Conservation (phyloP, 2,329 filamentous ascomycete genomes). For the Sarocladium strictum region DNA sequence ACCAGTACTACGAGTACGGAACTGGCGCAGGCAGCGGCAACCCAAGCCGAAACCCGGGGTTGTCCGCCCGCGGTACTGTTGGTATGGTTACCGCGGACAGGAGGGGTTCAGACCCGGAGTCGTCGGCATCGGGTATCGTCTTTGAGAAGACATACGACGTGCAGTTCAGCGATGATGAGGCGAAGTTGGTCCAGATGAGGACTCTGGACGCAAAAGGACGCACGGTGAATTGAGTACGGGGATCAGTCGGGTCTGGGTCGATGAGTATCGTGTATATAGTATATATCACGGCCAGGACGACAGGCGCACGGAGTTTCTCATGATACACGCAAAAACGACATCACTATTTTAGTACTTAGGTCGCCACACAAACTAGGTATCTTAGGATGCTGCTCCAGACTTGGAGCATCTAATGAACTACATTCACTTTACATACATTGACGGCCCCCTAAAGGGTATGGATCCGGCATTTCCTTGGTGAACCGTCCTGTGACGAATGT, state of each 20-base stretch:
- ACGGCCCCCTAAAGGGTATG: too few relatives aligned
- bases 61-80: background rate
- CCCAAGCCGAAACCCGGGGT: background rate
- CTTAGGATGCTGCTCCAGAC: too few relatives aligned
- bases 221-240: background rate
- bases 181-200: slow-evolving; percentile 23
- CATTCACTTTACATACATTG: too few relatives aligned
- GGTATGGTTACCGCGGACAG: slow-evolving; percentile 2
- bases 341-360: too few relatives aligned
- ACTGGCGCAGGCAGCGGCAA: background rate
- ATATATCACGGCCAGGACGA: background rate
- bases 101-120: slow-evolving; percentile 2
- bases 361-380: too few relatives aligned
- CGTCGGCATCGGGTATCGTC: slow-evolving; percentile 18
- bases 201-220: slow-evolving; percentile 14
- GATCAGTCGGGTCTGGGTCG: too few relatives aligned
- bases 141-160: slow-evolving; percentile 29
- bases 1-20: slow-evolving; percentile 9
- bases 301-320: background rate
- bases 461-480: too few relatives aligned
- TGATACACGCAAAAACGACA: too few relatives aligned
- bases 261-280: background rate
- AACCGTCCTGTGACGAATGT: too few relatives aligned
- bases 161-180: slow-evolving; percentile 28
- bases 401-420: too few relatives aligned